phyloP scores from a whole-genome alignment of 768 basidiomycete genomes.

The Amanita rimosa region DNA sequence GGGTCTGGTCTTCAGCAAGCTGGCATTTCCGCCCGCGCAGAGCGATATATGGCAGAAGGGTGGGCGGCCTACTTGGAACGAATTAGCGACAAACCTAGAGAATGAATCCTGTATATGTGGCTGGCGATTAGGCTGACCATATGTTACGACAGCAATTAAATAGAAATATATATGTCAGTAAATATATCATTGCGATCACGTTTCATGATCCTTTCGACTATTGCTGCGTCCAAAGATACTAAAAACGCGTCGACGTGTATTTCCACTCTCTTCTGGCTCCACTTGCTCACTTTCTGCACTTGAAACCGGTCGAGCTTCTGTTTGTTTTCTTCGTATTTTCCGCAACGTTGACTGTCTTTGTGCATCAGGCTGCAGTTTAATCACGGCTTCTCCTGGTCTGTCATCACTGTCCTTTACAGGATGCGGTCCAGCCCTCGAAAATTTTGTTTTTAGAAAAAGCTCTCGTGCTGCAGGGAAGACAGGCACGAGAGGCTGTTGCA shows the following conservation, averaged over 20 bases:
- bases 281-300: slow-evolving; percentile 26
- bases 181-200: slow-evolving; percentile 1
- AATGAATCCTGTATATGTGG: neutral
- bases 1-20: slow-evolving; percentile 41
- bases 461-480: slow-evolving; percentile 73
- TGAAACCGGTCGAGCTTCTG: slow-evolving; percentile 19
- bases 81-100: slow-evolving; percentile 6
- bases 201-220: neutral
- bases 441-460: slow-evolving; percentile 67
- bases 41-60: slow-evolving; percentile 73
- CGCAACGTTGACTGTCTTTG: slow-evolving; percentile 13
- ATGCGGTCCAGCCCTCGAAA: slow-evolving; percentile 28
- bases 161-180: neutral
- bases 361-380: slow-evolving; percentile 6
- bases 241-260: slow-evolving; percentile 14
- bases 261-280: slow-evolving; percentile 15
- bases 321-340: slow-evolving; percentile 19
- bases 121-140: neutral
- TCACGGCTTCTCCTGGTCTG: slow-evolving; percentile 10
- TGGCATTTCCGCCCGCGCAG: slow-evolving; percentile 54
- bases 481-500: slow-evolving; percentile 68
- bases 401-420: slow-evolving; percentile 11
- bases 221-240: slow-evolving; percentile 4
- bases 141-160: neutral
- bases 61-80: slow-evolving; percentile 85